Conservation (phyloP, 768 basidiomycete genomes). For the Leccinum broughii region DNA sequence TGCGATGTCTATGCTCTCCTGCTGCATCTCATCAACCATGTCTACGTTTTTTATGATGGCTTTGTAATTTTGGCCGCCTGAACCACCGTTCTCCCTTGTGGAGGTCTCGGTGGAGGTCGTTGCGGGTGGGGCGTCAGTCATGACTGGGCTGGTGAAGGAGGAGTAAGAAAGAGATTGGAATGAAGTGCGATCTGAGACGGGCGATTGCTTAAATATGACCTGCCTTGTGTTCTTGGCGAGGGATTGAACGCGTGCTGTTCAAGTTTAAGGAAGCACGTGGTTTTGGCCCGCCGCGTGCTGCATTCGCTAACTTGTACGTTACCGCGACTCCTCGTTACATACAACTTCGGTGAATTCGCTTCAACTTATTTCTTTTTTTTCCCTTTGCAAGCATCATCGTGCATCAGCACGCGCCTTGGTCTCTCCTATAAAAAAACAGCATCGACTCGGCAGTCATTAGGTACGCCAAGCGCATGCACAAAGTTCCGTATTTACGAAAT, state of each 20-base stretch:
- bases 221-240: conserved; percentile 33
- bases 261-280: conserved; percentile 22
- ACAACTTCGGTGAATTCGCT: conserved; percentile 2
- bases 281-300: background rate
- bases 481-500: background rate
- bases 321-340: background rate
- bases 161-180: background rate
- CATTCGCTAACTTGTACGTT: background rate
- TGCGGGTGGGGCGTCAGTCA: conserved; percentile 61
- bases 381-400: conserved; percentile 1
- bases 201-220: conserved; percentile 30
- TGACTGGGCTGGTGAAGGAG: conserved; percentile 26
- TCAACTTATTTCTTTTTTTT: background rate
- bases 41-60: conserved; percentile 97
- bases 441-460: too few species aligned
- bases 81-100: conserved; percentile 39
- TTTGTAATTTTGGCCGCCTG: conserved; percentile 49
- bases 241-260: conserved; percentile 13
- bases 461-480: background rate
- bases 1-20: conserved; percentile 88
- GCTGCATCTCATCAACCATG: conserved; percentile 96
- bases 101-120: conserved; percentile 55
- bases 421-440: background rate
- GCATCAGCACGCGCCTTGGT: conserved; percentile 3
- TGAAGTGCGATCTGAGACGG: conserved; percentile 1